A percentile compares a stretch with the other conserved stretches of the same genome.
Evolutionary conservation across 306 rosid species (phyloP).

Genomic region (Dryas drummondii): DNA sequence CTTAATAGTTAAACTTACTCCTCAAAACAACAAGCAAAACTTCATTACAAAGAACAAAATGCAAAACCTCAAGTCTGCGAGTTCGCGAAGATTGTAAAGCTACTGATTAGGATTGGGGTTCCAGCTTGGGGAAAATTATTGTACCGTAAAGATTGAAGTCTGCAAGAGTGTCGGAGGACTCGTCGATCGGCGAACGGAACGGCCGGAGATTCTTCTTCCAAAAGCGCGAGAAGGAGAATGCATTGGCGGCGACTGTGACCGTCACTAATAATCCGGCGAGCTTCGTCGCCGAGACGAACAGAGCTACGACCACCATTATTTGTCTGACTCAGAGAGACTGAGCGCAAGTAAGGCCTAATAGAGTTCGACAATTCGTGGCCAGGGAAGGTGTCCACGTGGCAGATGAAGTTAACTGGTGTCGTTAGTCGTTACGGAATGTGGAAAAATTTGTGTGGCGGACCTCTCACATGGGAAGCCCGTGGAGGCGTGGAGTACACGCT

Average conservation of each 20-base stretch:
- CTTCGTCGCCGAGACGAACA: constrained; percentile 73
- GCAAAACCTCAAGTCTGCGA: neutral
- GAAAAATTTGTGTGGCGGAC: neutral
- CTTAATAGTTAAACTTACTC: neutral
- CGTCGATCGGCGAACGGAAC: constrained; percentile 74
- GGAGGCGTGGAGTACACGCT: neutral
- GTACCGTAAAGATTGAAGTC: constrained; percentile 56
- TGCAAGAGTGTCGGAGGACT: constrained; percentile 67
- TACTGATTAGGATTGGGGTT: neutral
- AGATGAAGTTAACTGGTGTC: too few species aligned
- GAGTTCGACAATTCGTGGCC: too few species aligned
- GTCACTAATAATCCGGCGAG: constrained; percentile 65
- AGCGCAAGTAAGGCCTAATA: neutral
- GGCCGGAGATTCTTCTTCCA: constrained; percentile 61
- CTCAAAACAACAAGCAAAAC: neutral
- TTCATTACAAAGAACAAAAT: neutral
- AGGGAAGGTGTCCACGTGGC: neutral
- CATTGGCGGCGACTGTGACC: constrained; percentile 74
- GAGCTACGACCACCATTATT: constrained; percentile 50
- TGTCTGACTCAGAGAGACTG: neutral
- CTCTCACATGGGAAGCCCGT: neutral
- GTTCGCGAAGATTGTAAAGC: neutral
- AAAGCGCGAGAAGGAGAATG: constrained; percentile 60
- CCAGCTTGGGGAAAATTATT: neutral
- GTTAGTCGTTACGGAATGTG: neutral